Evolutionary conservation across 1,139 yeast species (phyloP), one percentile per base, ranked within the genome.

Genomic region (Debaryomycetaceae sp.): DNA sequence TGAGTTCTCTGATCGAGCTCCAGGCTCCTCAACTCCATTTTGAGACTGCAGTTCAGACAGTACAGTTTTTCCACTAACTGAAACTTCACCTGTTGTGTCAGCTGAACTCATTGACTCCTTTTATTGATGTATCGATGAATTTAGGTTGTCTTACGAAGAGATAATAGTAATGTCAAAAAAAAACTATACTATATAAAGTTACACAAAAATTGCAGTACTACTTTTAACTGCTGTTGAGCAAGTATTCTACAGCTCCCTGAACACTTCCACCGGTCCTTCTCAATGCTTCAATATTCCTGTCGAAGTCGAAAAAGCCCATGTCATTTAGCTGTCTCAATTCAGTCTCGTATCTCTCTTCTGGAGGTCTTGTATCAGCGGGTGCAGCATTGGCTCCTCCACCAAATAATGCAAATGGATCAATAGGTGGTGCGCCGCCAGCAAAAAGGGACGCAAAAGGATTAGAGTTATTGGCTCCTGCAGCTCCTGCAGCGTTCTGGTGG

Each of bases 241-340:
- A 71, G 44, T 88, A 87, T 62, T 91, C 97, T 41, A 92, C 75
- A 11, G 98, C 98, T 32, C 98, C 98, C 64, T 92, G 96, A 15
- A 92, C 98, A 51, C 91, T 87, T 9, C 98, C 98, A 18, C 98
- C 98, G 42, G 94, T 81, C 65, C 98, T 81, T 69, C 97, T 81
- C 55, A 92, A 74, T 1, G 98, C 98, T 18, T 83, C 83, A 15
- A 92, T 89, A 56, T 92, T 92, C 52, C 87, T 76, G 51, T 92
- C 98, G 57, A 91, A 92, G 52, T 92, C 98, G 51, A 79, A 82
- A 67, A 92, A 92, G 2, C 98, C 98, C 84, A 92, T 87, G 58
- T 92, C 98, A 60, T 92, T 92, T 59, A 92, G 76, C 61, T 91
- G 98, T 56, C 95, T 79, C 54, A 92, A 72, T 60, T 92, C 98